A percentile compares a stretch with the other conserved stretches of the same genome.
phyloP scores from a whole-genome alignment of 768 basidiomycete species.

The Suillus occidentalis region DNA sequence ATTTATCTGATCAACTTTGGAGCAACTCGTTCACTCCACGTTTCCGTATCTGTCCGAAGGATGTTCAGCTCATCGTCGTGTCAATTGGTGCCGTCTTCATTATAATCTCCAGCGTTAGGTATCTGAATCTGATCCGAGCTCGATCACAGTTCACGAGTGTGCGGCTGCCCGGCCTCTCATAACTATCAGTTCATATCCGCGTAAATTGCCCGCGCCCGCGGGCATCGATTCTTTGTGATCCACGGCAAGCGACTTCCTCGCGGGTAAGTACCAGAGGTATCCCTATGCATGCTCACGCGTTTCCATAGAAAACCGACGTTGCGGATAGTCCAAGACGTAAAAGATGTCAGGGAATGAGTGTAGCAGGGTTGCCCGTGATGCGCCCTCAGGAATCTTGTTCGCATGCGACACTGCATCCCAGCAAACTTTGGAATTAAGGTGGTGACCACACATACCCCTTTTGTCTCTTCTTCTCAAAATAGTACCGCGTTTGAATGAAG shows the following conservation, averaged over 20 bases:
- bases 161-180: conserved; percentile 5
- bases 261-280: conserved; percentile 20
- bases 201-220: conserved; percentile 24
- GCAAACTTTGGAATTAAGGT: conserved; percentile 1
- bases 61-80: not conserved
- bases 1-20: conserved; percentile 2
- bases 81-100: conserved; percentile 3
- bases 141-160: conserved; percentile 3
- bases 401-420: conserved; percentile 3
- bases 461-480: not conserved
- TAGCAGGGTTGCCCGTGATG: not conserved
- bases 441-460: not conserved
- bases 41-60: conserved; percentile 2
- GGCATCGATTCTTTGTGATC: conserved; percentile 20
- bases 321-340: conserved; percentile 13
- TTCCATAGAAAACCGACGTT: conserved; percentile 25
- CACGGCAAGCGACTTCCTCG: conserved; percentile 26
- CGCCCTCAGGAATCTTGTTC: not conserved
- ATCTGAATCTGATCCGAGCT: conserved; percentile 4
- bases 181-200: conserved; percentile 32
- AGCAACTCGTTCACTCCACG: not conserved
- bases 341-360: not conserved
- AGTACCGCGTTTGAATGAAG: not conserved
- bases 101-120: not conserved
- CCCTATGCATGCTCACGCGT: conserved; percentile 18